These are phyloP conservation scores for Balamuthia mandrillaris DNA, from an alignment of 208 protist species.

Conservation along the genomic window DNA sequence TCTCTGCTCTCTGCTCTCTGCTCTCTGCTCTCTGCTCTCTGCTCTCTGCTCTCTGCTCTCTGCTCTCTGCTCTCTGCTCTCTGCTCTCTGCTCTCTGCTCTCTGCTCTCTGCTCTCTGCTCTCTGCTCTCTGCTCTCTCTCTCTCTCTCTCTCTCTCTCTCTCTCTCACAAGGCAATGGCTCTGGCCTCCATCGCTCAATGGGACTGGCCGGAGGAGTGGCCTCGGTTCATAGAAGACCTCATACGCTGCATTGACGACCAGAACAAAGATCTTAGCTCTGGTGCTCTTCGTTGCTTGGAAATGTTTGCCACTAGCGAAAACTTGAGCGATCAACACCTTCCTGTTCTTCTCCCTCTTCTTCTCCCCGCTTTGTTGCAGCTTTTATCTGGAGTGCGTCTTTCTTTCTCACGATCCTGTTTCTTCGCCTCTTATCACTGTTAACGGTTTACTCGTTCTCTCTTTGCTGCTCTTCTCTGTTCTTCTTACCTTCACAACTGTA, in stretches of 20 bases:
- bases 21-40: not conserved
- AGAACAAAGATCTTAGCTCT: not conserved
- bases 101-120: not conserved
- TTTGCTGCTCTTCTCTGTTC: not conserved
- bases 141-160: not conserved
- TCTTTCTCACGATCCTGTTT: not conserved
- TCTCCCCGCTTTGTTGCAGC: not conserved
- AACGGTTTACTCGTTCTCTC: not conserved
- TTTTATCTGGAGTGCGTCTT: constrained; percentile 9
- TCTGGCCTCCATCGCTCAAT: constrained; percentile 44
- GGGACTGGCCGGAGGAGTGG: constrained; percentile 49
- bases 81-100: not conserved
- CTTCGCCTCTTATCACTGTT: too few species aligned
- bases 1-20: not conserved
- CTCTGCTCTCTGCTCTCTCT: not conserved
- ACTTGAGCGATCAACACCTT: constrained; percentile 37
- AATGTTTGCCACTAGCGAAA: constrained; percentile 22
- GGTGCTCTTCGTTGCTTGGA: constrained; percentile 27
- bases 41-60: not conserved
- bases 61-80: not conserved
- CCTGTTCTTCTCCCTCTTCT: not conserved
- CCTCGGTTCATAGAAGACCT: constrained; percentile 36
- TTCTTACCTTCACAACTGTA: not conserved
- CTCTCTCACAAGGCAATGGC: constrained; percentile 11
- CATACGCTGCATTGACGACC: not conserved